Percentiles rank a stretch among this genome's conserved stretches.
These are phyloP conservation scores for Penicillium bovifimosum DNA, from an alignment of 495 filamentous ascomycete genomes.

Conservation along the genomic window DNA sequence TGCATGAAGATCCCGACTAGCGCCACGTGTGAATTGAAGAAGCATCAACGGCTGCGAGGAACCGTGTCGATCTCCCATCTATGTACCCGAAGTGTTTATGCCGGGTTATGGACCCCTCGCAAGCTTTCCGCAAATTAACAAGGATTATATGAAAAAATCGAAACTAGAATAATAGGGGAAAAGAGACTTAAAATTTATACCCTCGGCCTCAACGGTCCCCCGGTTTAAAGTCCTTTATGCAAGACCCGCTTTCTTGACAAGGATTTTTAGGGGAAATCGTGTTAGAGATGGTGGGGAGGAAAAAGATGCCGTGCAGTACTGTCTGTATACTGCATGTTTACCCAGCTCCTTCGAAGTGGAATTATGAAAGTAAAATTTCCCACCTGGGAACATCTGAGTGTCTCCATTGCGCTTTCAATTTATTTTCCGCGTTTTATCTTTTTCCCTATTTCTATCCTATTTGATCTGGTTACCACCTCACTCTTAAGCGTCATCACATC, in stretches of 20 bases:
- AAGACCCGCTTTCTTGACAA: slow-evolving; percentile 25
- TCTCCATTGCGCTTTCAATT: neutral
- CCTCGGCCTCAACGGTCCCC: slow-evolving; percentile 14
- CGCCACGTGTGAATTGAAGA: slow-evolving; percentile 39
- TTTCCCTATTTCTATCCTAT: slow-evolving; percentile 2
- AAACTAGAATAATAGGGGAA: neutral
- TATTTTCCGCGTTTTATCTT: neutral
- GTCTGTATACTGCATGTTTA: slow-evolving; percentile 19
- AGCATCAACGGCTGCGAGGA: slow-evolving; percentile 43
- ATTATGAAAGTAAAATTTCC: slow-evolving; percentile 12
- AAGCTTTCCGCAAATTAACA: neutral
- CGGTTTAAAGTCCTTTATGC: slow-evolving; percentile 16
- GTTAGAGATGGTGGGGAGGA: slow-evolving; percentile 3
- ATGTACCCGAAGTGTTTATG: slow-evolving; percentile 25
- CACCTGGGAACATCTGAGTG: neutral
- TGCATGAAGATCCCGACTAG: slow-evolving; percentile 44
- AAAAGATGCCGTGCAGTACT: slow-evolving; percentile 17
- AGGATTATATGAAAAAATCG: neutral
- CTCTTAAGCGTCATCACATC: neutral
- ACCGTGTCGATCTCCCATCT: slow-evolving; percentile 41
- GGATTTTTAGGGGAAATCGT: slow-evolving; percentile 5
- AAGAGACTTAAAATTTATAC: neutral
- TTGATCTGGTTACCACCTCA: slow-evolving; percentile 1
- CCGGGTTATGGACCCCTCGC: slow-evolving; percentile 1
- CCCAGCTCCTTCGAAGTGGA: slow-evolving; percentile 8